Evolutionary conservation across 495 filamentous ascomycete genomes (phyloP), one percentile per base, ranked within the genome.

Genomic region (Lophium mytilinum): DNA sequence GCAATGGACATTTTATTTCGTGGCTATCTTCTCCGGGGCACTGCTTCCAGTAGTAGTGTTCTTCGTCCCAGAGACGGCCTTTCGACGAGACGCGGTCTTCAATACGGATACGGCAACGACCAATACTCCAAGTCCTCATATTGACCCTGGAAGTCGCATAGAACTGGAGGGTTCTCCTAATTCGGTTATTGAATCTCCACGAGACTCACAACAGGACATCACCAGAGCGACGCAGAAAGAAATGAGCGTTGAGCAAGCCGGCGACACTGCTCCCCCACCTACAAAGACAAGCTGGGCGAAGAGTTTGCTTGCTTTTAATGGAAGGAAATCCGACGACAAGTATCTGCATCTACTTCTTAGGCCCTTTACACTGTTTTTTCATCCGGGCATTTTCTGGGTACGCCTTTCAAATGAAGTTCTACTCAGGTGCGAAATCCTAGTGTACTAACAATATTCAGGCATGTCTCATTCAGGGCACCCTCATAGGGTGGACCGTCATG

Each of bases 401-500:
- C 59, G 73, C 51, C n/a, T 43, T 17, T 1, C 18, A 17, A n/a
- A 46, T 46, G 30, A 10, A 17, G 35, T 33, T 17, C 6, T 58
- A 61, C 41, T 65, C 50, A 37, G 43, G 12, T 40, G 0, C 6
- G 11, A 42, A 4, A 3, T 42, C 40, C 40, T 18, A 14, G 40
- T 42, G 14, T 18, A 37, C 49, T 52, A 14, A 52, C 19, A 36
- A 8, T n/a, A 10, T 40, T 8, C 37, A 62, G 60, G 89, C 88
- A 9, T 91, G 86, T 67, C 75, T 96, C 1, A 95, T 89, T 43
- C 91, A 96, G 77, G 90, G 90, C 11, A 81, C 88, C 1, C 77
- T 95, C 56, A 94, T 96, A 59, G 91, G 91, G 57, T 96, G 91
- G 91, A 90, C 89, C 4, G 91, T 96, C 8, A 85, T 96, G 66